Evolutionary conservation across 2,329 filamentous ascomycete species (phyloP), one percentile per base, ranked within the genome.

Genomic region (Xylaria sp.): DNA sequence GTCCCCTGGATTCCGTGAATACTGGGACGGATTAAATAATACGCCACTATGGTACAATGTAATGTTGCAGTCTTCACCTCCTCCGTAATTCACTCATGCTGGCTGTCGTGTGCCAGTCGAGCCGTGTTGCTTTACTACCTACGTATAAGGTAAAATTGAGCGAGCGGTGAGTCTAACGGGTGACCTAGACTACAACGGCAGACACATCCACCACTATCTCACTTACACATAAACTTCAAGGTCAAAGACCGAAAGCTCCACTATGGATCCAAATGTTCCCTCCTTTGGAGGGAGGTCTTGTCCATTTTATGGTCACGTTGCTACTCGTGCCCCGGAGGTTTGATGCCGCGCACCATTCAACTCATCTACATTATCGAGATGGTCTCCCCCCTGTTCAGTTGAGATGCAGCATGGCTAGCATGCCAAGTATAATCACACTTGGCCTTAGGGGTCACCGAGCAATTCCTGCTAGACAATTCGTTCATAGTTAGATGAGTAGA

Each of bases 101-200:
- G 22, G 31, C n/a, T 47, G 42, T 63, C 59, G 39, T 51, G 58
- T 58, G 59, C 53, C 47, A 59, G 49, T 31, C 47, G n/a, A 66
- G 59, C 39, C 13, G 5, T 63, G 2, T 33, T 49, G 20, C 57
- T 61, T 42, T 3, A n/a, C n/a, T n/a, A n/a, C n/a, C n/a, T n/a
- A n/a, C n/a, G n/a, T n/a, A 53, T 44, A 38, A 54, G 38, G 63
- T 7, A 54, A 63, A 66, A 10, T n/a, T 51, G 63, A 58, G 59
- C 59, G 59, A 47, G 56, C 56, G 42, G 56, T 59, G 44, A 49
- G 20, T 20, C 20, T 47, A 58, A 49, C 29, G 38, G 27, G n/a
- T 2, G 29, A 27, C 17, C 11, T 51, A 51, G 7, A 20, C 39
- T 5, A 31, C 29, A 3, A 31, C 29, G n/a, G 20, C 25, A 50